Conservation (phyloP, 169 alveolate species). For the Miamiensis avidus region DNA sequence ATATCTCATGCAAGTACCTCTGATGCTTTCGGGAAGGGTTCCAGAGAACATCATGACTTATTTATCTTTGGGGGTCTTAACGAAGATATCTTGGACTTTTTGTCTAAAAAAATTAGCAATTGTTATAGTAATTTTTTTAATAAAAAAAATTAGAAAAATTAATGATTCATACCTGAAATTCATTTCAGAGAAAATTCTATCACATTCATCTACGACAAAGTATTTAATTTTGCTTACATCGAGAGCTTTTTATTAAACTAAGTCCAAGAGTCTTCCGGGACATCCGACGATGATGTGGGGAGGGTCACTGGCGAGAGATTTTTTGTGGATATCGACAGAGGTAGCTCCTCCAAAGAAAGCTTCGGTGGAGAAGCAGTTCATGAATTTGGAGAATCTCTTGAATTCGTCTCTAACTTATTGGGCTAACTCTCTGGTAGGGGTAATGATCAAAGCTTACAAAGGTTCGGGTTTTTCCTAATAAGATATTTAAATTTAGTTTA, state of each 20-base stretch:
- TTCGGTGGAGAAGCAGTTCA: constrained; percentile 93
- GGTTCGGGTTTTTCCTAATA: constrained; percentile 33
- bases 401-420: constrained; percentile 99
- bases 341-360: constrained; percentile 99
- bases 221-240: constrained; percentile 93
- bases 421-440: constrained; percentile 99
- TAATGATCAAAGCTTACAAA: constrained; percentile 92
- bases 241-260: constrained; percentile 92
- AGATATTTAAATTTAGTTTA: neutral
- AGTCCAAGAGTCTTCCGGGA: constrained; percentile 99
- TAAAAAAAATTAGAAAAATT: neutral
- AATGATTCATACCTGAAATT: constrained; percentile 90
- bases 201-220: constrained; percentile 99
- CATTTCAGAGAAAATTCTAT: constrained; percentile 97
- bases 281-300: constrained; percentile 99
- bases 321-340: constrained; percentile 93
- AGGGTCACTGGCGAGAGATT: constrained; percentile 92
- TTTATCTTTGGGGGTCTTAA: constrained; percentile 72
- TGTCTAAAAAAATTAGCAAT: constrained; percentile 45
- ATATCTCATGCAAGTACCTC: constrained; percentile 72
- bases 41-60: constrained; percentile 87
- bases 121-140: neutral
- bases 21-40: constrained; percentile 71
- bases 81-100: constrained; percentile 79
- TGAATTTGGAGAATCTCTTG: constrained; percentile 95